These are phyloP conservation scores for Phalaenopsis hybrid DNA, from an alignment of 116 monocot genomes.

Conservation along the genomic window DNA sequence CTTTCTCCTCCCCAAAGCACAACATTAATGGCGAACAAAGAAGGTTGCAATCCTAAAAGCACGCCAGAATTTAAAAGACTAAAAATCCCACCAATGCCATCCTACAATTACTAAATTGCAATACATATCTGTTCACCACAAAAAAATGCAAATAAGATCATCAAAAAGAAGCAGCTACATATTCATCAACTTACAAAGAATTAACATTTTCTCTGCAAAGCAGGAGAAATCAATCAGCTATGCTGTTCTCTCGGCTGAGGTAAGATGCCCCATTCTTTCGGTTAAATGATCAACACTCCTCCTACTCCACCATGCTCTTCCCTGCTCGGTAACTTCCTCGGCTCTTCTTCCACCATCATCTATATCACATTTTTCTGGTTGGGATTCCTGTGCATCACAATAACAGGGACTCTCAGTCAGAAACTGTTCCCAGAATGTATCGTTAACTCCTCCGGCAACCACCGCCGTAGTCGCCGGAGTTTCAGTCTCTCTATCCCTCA, in stretches of 20 bases:
- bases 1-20: too few relatives aligned
- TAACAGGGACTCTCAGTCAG: conserved; percentile 54
- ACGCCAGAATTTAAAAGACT: too few relatives aligned
- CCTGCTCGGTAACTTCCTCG: not conserved
- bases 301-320: conserved; percentile 41
- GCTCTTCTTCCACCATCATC: conserved; percentile 13
- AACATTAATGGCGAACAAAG: too few relatives aligned
- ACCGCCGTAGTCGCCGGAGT: conserved; percentile 9
- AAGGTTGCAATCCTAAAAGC: too few relatives aligned
- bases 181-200: not conserved
- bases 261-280: conserved; percentile 60
- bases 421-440: conserved; percentile 85
- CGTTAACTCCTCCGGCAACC: conserved; percentile 38
- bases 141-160: not conserved
- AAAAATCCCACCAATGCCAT: not conserved
- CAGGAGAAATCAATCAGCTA: not conserved
- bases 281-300: conserved; percentile 56
- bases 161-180: not conserved
- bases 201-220: not conserved
- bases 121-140: not conserved
- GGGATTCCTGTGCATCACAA: conserved; percentile 35
- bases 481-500: conserved; percentile 14
- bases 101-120: not conserved
- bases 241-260: conserved; percentile 42
- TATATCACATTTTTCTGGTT: conserved; percentile 49